Evolutionary conservation across 768 basidiomycete genomes (phyloP).

Genomic region (Pholiota microspora): DNA sequence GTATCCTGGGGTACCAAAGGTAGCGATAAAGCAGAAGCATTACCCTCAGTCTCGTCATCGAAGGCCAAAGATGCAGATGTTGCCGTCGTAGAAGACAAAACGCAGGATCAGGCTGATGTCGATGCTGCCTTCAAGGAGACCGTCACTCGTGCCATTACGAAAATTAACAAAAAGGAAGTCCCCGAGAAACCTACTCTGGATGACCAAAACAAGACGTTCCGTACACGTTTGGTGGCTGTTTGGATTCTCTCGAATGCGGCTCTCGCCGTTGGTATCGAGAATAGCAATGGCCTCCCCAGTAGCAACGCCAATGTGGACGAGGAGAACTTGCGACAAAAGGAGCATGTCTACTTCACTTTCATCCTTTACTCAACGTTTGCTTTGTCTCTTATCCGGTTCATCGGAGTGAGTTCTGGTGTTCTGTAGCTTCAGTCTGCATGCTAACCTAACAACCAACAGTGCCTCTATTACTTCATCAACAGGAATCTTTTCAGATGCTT

Average conservation of each 20-base stretch:
- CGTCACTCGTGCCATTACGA: constrained; percentile 82
- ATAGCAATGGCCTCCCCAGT: constrained; percentile 59
- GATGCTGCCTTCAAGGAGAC: constrained; percentile 92
- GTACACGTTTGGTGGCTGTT: constrained; percentile 78
- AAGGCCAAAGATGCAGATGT: constrained; percentile 75
- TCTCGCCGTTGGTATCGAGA: constrained; percentile 74
- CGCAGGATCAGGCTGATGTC: constrained; percentile 82
- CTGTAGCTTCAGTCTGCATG: neutral
- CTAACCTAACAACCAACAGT: constrained; percentile 39
- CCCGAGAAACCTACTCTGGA: constrained; percentile 82
- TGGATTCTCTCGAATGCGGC: constrained; percentile 78
- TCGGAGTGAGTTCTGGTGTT: constrained; percentile 54
- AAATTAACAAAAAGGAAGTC: constrained; percentile 61
- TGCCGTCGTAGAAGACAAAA: constrained; percentile 83
- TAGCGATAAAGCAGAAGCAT: constrained; percentile 88
- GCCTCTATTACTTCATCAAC: constrained; percentile 79
- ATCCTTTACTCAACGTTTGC: constrained; percentile 81
- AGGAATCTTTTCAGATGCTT: constrained; percentile 82
- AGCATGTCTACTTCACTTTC: constrained; percentile 66
- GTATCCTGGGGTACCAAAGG: constrained; percentile 96
- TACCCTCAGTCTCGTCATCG: constrained; percentile 86
- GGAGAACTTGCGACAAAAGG: constrained; percentile 36
- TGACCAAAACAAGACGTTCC: constrained; percentile 90
- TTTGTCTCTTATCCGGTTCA: constrained; percentile 69
- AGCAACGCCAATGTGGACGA: constrained; percentile 37